Conservation (phyloP, 495 filamentous ascomycete genomes). For the Tuber magnatum region DNA sequence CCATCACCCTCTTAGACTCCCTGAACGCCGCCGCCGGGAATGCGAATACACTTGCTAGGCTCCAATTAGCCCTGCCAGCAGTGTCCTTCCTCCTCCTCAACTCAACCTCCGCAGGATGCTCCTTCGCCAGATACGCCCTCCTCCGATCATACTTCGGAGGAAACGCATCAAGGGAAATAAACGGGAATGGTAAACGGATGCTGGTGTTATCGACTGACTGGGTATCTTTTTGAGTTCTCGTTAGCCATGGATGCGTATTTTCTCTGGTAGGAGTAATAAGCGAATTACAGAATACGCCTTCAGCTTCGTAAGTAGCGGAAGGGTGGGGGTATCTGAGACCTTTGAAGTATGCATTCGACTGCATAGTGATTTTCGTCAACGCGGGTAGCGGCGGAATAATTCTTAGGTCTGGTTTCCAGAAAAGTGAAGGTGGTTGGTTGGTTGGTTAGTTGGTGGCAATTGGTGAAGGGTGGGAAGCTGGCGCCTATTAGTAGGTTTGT, state of each 20-base stretch:
- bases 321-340: constrained; percentile 7
- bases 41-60: neutral
- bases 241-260: neutral
- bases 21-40: neutral
- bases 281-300: constrained; percentile 20
- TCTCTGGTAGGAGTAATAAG: neutral
- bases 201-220: neutral
- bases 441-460: neutral
- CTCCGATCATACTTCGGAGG: neutral
- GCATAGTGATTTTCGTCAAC: neutral
- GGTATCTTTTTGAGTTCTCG: neutral
- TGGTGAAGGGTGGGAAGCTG: neutral
- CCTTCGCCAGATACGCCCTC: neutral
- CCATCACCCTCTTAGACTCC: neutral
- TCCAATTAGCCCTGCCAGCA: neutral
- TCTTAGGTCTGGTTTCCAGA: neutral
- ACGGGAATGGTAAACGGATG: neutral
- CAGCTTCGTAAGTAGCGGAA: constrained; percentile 5
- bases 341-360: constrained; percentile 5
- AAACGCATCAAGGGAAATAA: neutral
- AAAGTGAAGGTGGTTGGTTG: neutral
- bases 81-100: neutral
- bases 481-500: constrained; percentile 2
- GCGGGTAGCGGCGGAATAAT: neutral
- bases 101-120: neutral